Base-by-base conservation (phyloP, 805 yeast genomes). In the Starmerella sirachaensis region DNA sequence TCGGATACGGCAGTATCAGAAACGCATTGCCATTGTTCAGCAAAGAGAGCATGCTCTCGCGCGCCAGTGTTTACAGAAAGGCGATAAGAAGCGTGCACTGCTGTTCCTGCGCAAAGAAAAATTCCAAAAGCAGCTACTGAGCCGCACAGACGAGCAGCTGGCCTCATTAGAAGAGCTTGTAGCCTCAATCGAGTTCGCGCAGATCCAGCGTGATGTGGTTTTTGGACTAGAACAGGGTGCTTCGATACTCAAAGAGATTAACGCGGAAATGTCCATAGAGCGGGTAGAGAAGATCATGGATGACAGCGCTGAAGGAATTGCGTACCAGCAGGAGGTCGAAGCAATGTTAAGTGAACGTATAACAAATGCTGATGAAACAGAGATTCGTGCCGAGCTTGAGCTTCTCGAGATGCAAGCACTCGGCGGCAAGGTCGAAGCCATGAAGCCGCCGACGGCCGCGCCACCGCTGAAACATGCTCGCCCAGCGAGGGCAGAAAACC, bases 161-260 rank as follows among this genome's bases (percentile, higher is more conserved):
- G 78, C 76, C 40, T 78, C 80, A 26, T 58, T 91, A 25, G 96
- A 88, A 56, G 70, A 73, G 42, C 69, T 91, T 56, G 78, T 62
- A 8, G 37, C 48, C 12, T 48, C 51, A 18, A 79, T 91, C 25
- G 97, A 91, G 58, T 85, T 84, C 61, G 88, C 93, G 52, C 61
- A 83, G 41, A 76, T 91, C 22, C 97, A 91, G 55, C 74, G 75
- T 45, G 94, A 85, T 51, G 85, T 91, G 29, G 48, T 86, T 3
- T 70, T 69, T 41, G 95, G 96, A 0, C 62, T 91, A 21, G 68
- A 76, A 48, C 76, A 78, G 47, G 97, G 98, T 18, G 85, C 80
- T 53, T 61, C 67, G 35, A 82, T 83, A 10, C 68, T 91, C 48
- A 76, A 70, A 47, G 74, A 72, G 48, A 65, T 91, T 42, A 91